Evolutionary conservation across 441 rosid species (phyloP), one percentile per base, ranked within the genome.

Genomic region (Dalechampia spathulata): DNA sequence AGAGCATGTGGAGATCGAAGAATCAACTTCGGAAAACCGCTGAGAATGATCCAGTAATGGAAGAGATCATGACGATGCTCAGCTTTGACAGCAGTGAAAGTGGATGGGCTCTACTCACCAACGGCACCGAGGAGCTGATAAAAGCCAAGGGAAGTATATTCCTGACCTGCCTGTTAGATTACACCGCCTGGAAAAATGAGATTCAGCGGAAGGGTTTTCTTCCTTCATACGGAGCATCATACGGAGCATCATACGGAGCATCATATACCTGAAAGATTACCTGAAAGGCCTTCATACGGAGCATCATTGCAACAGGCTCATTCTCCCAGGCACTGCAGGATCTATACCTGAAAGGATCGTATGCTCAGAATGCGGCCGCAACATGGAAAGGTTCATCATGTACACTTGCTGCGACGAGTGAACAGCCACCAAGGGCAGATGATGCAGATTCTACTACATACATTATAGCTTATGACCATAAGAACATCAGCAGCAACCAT

Each of bases 1-100:
- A 82, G 49, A 78, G 89, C 76, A 83, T 86, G 86, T 79, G 83
- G 85, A 67, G 73, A 67, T 88, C 94, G 14, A 88, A 77, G 66
- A 71, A 63, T 27, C 82, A 79, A 45, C 70, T 74, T 0, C 62
- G 70, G 5, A 68, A 19, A 38, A 50, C 50, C 0, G 61, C 54
- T 14, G 86, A 77, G 49, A 66, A 55, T 19, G 94, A 83, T 61
- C 62, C 54, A 7, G 62, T 81, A 42, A 72, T 82, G 75, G 74
- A 49, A n/a, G 85, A 83, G 62, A 73, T 88, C 55, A 73, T 72
- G 75, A 63, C 79, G 14, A 28, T 85, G 74, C 81, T 85, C 13
- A 76, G 73, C 63, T 85, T 65, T 20, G 96, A 87, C 43, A 65
- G 81, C 48, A 80, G 79, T 49, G 78, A 64, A 26, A 79, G 68